Evolutionary conservation across 2,329 filamentous ascomycete genomes (phyloP), one percentile per base, ranked within the genome.

Genomic region (Rasamsonia emersonii): DNA sequence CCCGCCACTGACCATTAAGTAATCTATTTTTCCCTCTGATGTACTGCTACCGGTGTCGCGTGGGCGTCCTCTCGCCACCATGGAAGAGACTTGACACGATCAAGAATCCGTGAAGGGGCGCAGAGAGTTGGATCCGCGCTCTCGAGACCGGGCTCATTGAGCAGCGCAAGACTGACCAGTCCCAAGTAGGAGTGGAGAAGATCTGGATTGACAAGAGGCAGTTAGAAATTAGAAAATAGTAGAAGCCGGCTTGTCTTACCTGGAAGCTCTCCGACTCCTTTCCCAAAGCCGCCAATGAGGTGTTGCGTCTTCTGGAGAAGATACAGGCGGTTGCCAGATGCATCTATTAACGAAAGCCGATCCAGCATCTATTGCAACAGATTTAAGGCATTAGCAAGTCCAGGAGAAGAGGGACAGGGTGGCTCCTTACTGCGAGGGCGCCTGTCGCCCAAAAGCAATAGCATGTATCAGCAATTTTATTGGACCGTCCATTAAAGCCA

Each of bases 381-480:
- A 50, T 37, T 8, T 50, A 46, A 30, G 50, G 39, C 18, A 47
- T 10, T 30, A 13, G 31, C 13, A 37, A 10, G 7, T 15, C 15
- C 17, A 24, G 15, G 27, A 15, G 21, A 9, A 14, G 14, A 17
- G 10, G 15, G n/a, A 13, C 15, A 19, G 16, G 17, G 9, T 20
- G 9, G 10, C 10, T 24, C 29, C 54, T 47, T 57, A 70, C 67
- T 37, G 57, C 53, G 30, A 73, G 54, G 30, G 86, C 76, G 2
- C 76, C 86, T 3, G 72, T 71, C 1, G 84, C 85, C 91, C 91
- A 98, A 68, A 89, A 98, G 14, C 77, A 81, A 58, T 98, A 98
- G 61, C 91, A 98, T 1, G 91, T 96, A 59, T 98, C 91, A 7
- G 84, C 82, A 28, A 79, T 71, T 58, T 98, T 98, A 64, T 94